Base-by-base conservation (phyloP, 1,284 basidiomycete species). In the Vanrija pseudolonga region DNA sequence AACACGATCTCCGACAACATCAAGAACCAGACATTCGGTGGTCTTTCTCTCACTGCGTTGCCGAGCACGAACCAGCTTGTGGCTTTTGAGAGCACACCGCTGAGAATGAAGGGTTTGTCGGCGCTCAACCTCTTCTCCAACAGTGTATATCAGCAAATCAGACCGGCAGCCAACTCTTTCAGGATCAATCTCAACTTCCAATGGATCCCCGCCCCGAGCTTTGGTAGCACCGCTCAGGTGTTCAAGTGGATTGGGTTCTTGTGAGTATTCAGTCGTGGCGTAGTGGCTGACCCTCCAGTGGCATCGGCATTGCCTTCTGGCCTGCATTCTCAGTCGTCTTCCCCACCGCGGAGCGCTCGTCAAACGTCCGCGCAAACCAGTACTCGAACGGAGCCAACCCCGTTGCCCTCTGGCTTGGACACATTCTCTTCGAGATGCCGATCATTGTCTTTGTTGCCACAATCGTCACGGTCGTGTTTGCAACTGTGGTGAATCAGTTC, bases 261-360 rank as follows among this genome's bases (percentile, higher is more conserved):
- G 66, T 68, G 51, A 55, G 61, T 61, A 39, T 6, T 9, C 12
- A n/a, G 3, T 2, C 3, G 23, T 26, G 6, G 15, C 28, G 1
- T 43, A 24, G 7, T 26, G 7, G 37, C 45, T 54, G 44, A 59
- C 36, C 17, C 7, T 9, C 18, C 47, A 68, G 66, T 46, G 64
- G 66, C 8, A 49, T 69, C 22, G 65, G 57, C 8, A 60, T 71
- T 83, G 80, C 84, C 17, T 83, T 88, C 0, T 90, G 83, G 69
- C 87, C 88, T 3, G 88, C 88, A 0, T 90, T 90, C 72, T 88
- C 85, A 58, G 80, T 85, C 9, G 69, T 90, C 14, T 90, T 90
- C 68, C 85, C 88, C 1, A 64, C 65, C 0, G 6, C 82, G 83
- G 17, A 82, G 80, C 60, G 87, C 86, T 67, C 82, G 83, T 24